A percentile compares a stretch with the other conserved stretches of the same genome.
These are phyloP conservation scores for Scheffersomyces lignosus DNA, from an alignment of 805 yeast species.

Conservation along the genomic window DNA sequence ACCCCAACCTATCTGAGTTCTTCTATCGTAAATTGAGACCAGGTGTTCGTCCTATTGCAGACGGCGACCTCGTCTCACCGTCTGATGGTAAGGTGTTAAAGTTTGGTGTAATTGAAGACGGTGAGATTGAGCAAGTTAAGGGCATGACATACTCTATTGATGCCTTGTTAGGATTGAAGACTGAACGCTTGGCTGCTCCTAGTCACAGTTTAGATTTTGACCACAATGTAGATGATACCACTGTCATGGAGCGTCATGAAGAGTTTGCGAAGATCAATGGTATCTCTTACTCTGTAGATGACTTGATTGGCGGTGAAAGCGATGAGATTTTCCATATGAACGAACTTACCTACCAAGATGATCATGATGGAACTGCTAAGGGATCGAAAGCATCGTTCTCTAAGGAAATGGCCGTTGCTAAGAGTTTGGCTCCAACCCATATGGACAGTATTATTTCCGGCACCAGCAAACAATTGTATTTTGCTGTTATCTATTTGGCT, in stretches of 20 bases:
- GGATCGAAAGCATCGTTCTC: conserved; percentile 31
- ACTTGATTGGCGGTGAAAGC: conserved; percentile 58
- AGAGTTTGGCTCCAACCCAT: conserved; percentile 38
- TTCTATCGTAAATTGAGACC: conserved; percentile 81
- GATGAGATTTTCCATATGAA: conserved; percentile 44
- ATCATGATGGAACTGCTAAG: conserved; percentile 63
- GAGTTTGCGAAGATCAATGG: conserved; percentile 81
- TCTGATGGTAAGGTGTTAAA: conserved; percentile 91
- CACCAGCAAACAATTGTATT: conserved; percentile 62
- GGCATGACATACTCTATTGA: conserved; percentile 92
- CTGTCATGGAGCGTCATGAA: conserved; percentile 52
- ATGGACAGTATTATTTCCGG: conserved; percentile 20
- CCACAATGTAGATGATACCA: conserved; percentile 39
- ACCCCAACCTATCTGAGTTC: conserved; percentile 82
- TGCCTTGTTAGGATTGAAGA: conserved; percentile 73
- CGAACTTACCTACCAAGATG: conserved; percentile 52
- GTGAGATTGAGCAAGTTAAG: conserved; percentile 94
- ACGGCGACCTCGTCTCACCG: conserved; percentile 75
- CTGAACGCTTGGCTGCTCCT: conserved; percentile 54
- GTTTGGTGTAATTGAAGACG: conserved; percentile 76
- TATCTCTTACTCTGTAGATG: conserved; percentile 67
- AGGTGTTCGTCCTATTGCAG: conserved; percentile 74
- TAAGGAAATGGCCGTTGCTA: conserved; percentile 40
- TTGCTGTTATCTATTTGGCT: conserved; percentile 90
- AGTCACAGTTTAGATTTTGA: conserved; percentile 48